phyloP scores from a whole-genome alignment of 257 asterid genomes.

The Marsdenia floribunda region DNA sequence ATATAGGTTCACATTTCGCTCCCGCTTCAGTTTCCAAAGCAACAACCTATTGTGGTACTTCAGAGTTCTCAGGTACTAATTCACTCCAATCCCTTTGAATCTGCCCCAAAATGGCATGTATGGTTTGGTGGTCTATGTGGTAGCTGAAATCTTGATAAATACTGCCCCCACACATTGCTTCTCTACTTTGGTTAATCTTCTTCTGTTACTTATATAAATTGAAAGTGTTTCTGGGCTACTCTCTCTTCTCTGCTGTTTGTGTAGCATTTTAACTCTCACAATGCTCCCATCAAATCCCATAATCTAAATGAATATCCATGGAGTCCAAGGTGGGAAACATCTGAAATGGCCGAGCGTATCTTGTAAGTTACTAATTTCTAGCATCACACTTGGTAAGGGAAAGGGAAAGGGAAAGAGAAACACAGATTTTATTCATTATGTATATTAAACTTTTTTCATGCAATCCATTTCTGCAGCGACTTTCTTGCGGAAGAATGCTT shows the following conservation, averaged over 20 bases:
- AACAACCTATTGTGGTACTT: constrained; percentile 59
- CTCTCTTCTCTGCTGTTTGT: constrained; percentile 9
- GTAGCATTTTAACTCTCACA: constrained; percentile 67
- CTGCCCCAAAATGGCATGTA: too few species aligned
- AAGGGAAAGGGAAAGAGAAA: background rate
- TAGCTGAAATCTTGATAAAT: background rate
- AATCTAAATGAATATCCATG: constrained; percentile 64
- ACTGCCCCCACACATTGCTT: background rate
- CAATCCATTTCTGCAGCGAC: constrained; percentile 42
- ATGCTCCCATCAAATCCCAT: constrained; percentile 59
- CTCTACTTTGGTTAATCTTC: background rate
- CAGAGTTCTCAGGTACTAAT: constrained; percentile 76
- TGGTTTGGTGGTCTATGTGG: background rate
- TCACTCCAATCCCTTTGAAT: background rate
- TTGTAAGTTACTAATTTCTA: constrained; percentile 44
- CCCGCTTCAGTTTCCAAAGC: constrained; percentile 89
- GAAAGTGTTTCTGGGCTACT: background rate
- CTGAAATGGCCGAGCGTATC: constrained; percentile 74
- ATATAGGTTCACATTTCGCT: constrained; percentile 68
- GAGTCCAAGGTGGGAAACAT: constrained; percentile 87
- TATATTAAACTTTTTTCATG: background rate
- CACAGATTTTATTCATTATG: background rate
- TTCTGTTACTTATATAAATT: background rate
- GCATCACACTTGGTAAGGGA: background rate
- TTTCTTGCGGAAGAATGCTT: constrained; percentile 67